A percentile compares a stretch with the other conserved stretches of the same genome.
phyloP scores from a whole-genome alignment of 2,329 filamentous ascomycete species.

The Nigrospora osmanthi region DNA sequence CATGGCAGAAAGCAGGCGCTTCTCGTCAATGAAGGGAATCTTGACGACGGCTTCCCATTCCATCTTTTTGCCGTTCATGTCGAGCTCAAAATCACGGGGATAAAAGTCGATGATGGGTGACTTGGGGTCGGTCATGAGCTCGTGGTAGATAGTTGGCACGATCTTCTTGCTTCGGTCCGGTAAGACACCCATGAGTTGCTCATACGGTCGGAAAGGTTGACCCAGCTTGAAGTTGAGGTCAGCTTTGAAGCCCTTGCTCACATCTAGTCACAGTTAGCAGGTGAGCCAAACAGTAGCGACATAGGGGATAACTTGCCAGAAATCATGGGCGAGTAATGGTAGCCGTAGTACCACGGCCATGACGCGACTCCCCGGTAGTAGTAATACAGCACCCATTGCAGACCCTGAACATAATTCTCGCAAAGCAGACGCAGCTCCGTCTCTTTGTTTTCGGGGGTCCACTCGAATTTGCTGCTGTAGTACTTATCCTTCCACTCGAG shows the following conservation, averaged over 20 bases:
- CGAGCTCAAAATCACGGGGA: conserved; percentile 89
- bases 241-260: conserved; percentile 78
- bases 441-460: conserved; percentile 70
- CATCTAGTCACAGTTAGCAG: conserved; percentile 48
- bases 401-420: conserved; percentile 94
- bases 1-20: conserved; percentile 78
- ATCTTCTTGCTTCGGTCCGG: conserved; percentile 97
- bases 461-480: conserved; percentile 83
- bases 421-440: conserved; percentile 72
- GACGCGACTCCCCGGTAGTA: conserved; percentile 96
- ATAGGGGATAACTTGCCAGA: conserved; percentile 46
- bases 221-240: conserved; percentile 90
- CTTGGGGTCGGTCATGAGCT: conserved; percentile 82
- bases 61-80: conserved; percentile 99
- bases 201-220: conserved; percentile 88
- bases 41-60: conserved; percentile 99
- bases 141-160: conserved; percentile 79
- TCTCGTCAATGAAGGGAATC: conserved; percentile 96
- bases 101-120: conserved; percentile 98
- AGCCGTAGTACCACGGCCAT: conserved; percentile 97
- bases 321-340: conserved; percentile 97
- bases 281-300: background rate
- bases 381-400: conserved; percentile 98
- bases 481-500: conserved; percentile 90
- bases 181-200: conserved; percentile 96